Evolutionary conservation across 371 early-diverging fungal species (phyloP), one percentile per base, ranked within the genome.

Genomic region (Zychaea mexicana): DNA sequence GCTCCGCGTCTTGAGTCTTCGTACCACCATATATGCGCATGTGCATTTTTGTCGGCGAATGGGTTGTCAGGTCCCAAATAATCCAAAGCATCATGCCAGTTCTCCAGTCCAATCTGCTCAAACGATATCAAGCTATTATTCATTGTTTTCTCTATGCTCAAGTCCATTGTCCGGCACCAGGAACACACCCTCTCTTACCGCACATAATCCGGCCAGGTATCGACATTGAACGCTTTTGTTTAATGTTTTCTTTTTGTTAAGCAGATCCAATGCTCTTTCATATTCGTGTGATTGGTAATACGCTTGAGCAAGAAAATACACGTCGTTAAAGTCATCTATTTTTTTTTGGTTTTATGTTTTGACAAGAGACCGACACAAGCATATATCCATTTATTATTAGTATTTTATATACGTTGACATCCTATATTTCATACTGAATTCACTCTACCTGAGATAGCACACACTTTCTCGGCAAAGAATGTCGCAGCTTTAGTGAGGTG

Each of bases 241-340:
- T 15, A 85, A 58, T 1, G 83, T 66, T 3, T 84, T 65, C 53
- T 78, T 70, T 22, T 72, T 74, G 60, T 82, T 78, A 19, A 90
- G 59, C n/a, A 89, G 66, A 54, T 81, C 80, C 30, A 84, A 64
- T 15, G 87, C 88, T 46, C 89, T 70, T 22, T 80, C 81, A 63
- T 85, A 89, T 66, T 90, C 84, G 26, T 84, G 80, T 22, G 83
- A 76, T 22, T 79, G 70, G 65, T 82, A 88, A 60, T 87, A 89
- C 2, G 77, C 77, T 42, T 84, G 78, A 5, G 89, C 87, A 15
- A 89, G 69, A 74, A 79, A 78, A 62, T 83, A 87, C 8, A 81
- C 75, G 60, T 92, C 89, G 52, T 82, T 73, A 2, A 82, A 57
- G 46, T 84, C 85, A 32, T 81, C 89, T 87, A 66, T n/a, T 19